phyloP scores from a whole-genome alignment of 129 eudicot species.

The Pulicaria dysenterica region DNA sequence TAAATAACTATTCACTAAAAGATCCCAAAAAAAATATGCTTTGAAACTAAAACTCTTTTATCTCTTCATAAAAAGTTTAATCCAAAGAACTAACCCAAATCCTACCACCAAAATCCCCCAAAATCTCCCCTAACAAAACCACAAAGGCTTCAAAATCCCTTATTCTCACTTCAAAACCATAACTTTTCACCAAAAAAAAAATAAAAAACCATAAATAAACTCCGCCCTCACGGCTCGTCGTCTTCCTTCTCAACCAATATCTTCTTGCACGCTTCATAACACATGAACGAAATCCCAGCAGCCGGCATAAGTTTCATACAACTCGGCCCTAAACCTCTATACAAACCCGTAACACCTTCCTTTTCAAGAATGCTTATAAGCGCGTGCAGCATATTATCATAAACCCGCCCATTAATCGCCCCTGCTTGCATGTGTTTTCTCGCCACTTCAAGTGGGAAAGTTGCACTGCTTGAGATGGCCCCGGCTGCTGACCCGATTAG shows the following conservation, averaged over 20 bases:
- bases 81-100: not conserved
- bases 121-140: constrained; percentile 13
- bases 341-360: constrained; percentile 75
- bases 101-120: constrained; percentile 30
- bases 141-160: constrained; percentile 17
- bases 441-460: constrained; percentile 95
- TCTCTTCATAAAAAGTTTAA: constrained; percentile 13
- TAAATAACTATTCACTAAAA: not conserved
- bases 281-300: constrained; percentile 95
- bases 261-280: constrained; percentile 92
- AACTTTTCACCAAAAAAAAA: not conserved
- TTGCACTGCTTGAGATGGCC: constrained; percentile 85
- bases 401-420: constrained; percentile 77
- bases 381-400: constrained; percentile 81
- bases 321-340: constrained; percentile 87
- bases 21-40: not conserved
- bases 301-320: constrained; percentile 88
- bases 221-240: constrained; percentile 25
- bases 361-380: constrained; percentile 67
- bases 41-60: constrained; percentile 13
- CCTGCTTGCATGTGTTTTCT: constrained; percentile 95
- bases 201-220: not conserved
- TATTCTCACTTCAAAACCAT: constrained; percentile 16
- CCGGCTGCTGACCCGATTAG: constrained; percentile 90
- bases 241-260: constrained; percentile 75